phyloP scores from a whole-genome alignment of 2,329 filamentous ascomycete species.

The Aureobasidium lini region DNA sequence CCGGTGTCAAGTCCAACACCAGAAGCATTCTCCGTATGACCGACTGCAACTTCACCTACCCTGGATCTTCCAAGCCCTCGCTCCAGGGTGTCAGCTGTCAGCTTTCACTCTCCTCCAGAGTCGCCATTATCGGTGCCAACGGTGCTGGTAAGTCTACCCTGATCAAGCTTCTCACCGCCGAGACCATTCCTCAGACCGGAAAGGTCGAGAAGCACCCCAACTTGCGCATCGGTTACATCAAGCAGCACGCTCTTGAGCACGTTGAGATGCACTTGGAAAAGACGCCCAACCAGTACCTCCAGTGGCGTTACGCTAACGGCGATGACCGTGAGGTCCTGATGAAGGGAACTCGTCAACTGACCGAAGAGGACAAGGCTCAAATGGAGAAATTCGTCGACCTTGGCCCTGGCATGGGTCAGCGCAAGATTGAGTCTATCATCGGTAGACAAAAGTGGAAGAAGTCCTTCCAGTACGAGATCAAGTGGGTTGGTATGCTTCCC shows the following conservation, averaged over 20 bases:
- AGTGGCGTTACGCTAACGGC: constrained; percentile 96
- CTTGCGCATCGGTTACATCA: constrained; percentile 97
- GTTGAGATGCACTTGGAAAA: constrained; percentile 99
- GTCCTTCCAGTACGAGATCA: constrained; percentile 96
- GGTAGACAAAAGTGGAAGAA: constrained; percentile 99
- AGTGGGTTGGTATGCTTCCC: constrained; percentile 82
- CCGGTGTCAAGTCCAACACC: constrained; percentile 90
- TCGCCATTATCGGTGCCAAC: constrained; percentile 94
- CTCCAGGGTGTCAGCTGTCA: constrained; percentile 80
- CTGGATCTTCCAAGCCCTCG: constrained; percentile 81
- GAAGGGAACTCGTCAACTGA: constrained; percentile 92
- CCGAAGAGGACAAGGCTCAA: constrained; percentile 74
- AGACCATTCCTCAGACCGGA: constrained; percentile 73
- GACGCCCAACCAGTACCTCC: constrained; percentile 96
- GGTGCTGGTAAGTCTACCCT: constrained; percentile 97
- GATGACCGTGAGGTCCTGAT: constrained; percentile 95
- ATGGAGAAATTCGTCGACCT: constrained; percentile 88
- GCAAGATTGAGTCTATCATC: constrained; percentile 79
- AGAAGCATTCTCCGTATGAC: constrained; percentile 93
- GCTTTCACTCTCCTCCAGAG: constrained; percentile 80
- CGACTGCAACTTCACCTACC: constrained; percentile 87
- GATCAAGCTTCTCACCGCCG: constrained; percentile 94
- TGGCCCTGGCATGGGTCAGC: constrained; percentile 68
- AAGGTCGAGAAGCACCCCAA: constrained; percentile 98
- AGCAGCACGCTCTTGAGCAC: constrained; percentile 97